Percentiles rank a stretch among this genome's conserved stretches.
phyloP scores from a whole-genome alignment of 2,329 filamentous ascomycete species.

The Botryotinia narcissicola region DNA sequence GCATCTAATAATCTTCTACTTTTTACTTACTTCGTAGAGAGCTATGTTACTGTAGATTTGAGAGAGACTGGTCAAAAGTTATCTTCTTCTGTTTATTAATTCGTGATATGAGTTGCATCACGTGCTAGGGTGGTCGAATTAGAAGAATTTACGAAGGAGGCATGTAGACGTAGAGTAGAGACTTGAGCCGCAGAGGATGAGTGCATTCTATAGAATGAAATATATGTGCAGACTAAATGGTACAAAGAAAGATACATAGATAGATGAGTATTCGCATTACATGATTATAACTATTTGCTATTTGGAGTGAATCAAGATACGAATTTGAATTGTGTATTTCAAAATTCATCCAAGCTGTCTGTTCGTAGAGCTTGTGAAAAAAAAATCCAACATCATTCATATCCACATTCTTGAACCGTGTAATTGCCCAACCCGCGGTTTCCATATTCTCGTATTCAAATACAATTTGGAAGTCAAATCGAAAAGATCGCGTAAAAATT shows the following conservation, averaged over 20 bases:
- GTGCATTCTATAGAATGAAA: background rate
- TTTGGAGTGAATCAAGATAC: background rate
- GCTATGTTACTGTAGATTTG: background rate
- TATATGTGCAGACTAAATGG: background rate
- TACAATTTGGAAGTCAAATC: slow-evolving; percentile 8
- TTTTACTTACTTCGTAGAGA: background rate
- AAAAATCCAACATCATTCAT: slow-evolving; percentile 21
- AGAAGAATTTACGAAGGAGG: background rate
- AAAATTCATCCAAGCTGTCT: slow-evolving; percentile 13
- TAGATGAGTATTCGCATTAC: slow-evolving; percentile 2
- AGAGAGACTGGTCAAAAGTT: background rate
- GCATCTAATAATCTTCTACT: background rate
- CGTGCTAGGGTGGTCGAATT: background rate
- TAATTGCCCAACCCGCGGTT: background rate
- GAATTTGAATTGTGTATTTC: slow-evolving; percentile 6
- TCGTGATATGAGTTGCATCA: background rate
- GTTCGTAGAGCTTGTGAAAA: background rate
- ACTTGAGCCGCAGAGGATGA: background rate
- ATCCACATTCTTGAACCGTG: background rate
- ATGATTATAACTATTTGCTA: background rate
- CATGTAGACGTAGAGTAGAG: too few species aligned
- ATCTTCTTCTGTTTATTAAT: background rate
- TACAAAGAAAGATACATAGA: slow-evolving; percentile 2
- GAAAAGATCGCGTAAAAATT: background rate
- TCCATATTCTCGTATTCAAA: slow-evolving; percentile 4